Base-by-base conservation (phyloP, 139 green algal genomes). In the Chloropicon primus region DNA sequence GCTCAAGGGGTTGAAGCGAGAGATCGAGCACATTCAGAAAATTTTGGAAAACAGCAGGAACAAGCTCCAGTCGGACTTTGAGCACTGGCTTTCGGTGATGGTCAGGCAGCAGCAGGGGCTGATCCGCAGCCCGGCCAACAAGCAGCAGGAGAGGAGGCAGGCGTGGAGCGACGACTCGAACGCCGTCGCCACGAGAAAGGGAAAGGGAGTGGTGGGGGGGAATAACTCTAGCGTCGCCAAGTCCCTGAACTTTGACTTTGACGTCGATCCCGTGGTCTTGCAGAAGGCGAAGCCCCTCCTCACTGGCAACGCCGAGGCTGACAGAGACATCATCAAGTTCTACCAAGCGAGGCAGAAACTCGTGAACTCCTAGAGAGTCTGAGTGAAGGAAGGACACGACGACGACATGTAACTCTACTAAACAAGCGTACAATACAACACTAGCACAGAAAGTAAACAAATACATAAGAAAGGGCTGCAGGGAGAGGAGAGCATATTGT, bases 1-100 rank as follows among this genome's bases (percentile, higher is more conserved):
- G 80, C 87, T 97, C 78, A 79, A 88, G 0, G 84, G 87, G 3
- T 80, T 91, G 1, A 97, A 97, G 86, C 80, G 83, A 2, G 91
- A 96, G 79, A 94, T 97, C 72, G 92, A 96, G 80, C 86, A 91
- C 75, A 77, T 97, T 74, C 89, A 96, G 78, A 79, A 86, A 80
- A 79, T 94, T 76, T 82, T 96, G 74, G 87, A 95, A 76, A 87
- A 93, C 26, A 89, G 78, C 77, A 79, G 89, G 2, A 74, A 28
- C 0, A 82, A 83, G 25, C 81, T 96, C 80, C 85, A 92, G 81
- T 77, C 75, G 0, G 90, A 96, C 81, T 96, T 97, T 79, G 89
- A 95, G 82, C 80, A 88, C 22, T 97, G 91, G 91, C 84, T 92
- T 74, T 54, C 28, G 2, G 54, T 84, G 41, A 87, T 86, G 80